Conservation (phyloP, 2,329 filamentous ascomycete genomes). For the Cadophora gregata region DNA sequence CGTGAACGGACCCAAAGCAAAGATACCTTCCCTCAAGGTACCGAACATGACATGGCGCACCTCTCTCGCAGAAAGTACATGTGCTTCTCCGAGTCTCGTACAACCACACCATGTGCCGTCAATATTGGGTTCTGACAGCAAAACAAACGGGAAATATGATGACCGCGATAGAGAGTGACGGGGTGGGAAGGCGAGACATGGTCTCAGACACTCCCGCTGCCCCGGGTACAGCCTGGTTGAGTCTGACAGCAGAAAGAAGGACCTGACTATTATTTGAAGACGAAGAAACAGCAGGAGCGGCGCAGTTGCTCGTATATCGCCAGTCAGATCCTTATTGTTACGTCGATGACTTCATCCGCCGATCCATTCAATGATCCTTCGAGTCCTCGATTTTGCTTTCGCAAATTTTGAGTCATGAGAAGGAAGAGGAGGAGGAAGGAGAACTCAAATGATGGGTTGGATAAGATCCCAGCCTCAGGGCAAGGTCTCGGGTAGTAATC, state of each 20-base stretch:
- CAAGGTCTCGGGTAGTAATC: not conserved
- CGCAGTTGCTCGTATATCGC: not conserved
- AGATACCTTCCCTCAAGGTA: too few relatives aligned
- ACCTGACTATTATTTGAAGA: not conserved
- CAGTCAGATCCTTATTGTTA: not conserved
- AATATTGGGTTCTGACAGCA: conserved; percentile 1
- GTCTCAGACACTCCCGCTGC: not conserved
- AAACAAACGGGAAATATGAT: too few relatives aligned
- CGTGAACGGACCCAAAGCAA: not conserved
- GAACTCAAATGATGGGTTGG: too few relatives aligned
- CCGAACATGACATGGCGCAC: not conserved
- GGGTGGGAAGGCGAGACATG: not conserved
- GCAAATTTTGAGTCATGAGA: not conserved
- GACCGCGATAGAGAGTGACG: not conserved
- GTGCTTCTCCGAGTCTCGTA: not conserved
- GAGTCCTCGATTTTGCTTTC: not conserved
- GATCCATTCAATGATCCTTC: not conserved
- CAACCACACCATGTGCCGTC: not conserved
- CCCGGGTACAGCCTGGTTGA: not conserved
- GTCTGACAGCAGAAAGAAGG: not conserved
- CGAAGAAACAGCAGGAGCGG: not conserved
- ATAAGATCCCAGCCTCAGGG: too few relatives aligned
- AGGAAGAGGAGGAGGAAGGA: too few relatives aligned
- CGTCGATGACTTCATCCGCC: not conserved
- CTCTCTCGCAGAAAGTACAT: not conserved